Evolutionary conservation across 1,284 basidiomycete genomes (phyloP), one percentile per base, ranked within the genome.

Genomic region (Austroboletus sp.): DNA sequence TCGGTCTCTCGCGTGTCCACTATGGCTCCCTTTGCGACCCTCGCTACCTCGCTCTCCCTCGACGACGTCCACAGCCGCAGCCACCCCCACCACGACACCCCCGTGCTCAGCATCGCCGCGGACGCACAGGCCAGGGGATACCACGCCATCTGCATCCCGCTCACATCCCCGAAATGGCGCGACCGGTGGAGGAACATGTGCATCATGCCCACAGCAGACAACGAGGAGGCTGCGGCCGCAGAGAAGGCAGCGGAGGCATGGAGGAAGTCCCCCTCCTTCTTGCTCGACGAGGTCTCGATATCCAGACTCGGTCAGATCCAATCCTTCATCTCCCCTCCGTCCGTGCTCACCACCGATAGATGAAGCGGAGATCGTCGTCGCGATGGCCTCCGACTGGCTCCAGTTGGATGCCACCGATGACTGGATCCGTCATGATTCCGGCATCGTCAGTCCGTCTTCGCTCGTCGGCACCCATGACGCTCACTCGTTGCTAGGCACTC

Each of bases 381-480:
- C 76, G 3, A 75, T 96, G 58, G 76, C 87, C 8, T 91, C 92
- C 12, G 88, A 90, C 49, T 99, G 96, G 96, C 74, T 99, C 10
- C 91, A 97, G 65, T 75, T 98, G 33, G 96, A 99, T 68, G 85
- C 91, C 10, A 71, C 78, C 1, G 93, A 97, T 66, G 90, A 94
- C 61, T 94, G 94, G 71, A 86, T 98, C 48, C 81, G 96, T 37
- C 89, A 95, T 57, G 96, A 99, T 62, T 87, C 92, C 42, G 96
- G 97, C 69, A 85, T 96, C 48, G 91, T 92, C 65, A 66, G 84
- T 73, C 34, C 48, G 36, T 29, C 72, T 35, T 47, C 42, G 37
- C 42, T 45, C 42, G 39, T 45, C 21, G 5, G 4, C 21, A 21
- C 21, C 5, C 21, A 19, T 19, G 3, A 19, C 19, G 58, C 54